phyloP scores from a whole-genome alignment of 2,329 filamentous ascomycete species.

The Botryosphaeria agaves region DNA sequence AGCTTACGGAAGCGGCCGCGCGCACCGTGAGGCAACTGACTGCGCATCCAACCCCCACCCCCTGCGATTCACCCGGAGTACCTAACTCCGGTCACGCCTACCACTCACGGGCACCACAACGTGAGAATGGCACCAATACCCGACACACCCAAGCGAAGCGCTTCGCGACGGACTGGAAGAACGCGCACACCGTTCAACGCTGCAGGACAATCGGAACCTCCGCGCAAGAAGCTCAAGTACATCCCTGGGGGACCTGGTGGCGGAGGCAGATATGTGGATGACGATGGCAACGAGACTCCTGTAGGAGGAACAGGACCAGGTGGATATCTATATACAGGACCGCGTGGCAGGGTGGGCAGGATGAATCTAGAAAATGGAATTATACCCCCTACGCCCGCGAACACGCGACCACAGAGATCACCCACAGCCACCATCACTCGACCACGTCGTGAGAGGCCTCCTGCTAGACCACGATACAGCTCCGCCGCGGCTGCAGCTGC shows the following conservation, averaged over 20 bases:
- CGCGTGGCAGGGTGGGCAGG: conserved; percentile 36
- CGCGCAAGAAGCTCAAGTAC: conserved; percentile 39
- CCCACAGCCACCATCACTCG: conserved; percentile 18
- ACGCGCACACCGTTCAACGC: too few relatives aligned
- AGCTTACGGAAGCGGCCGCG: too few relatives aligned
- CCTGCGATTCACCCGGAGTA: too few relatives aligned
- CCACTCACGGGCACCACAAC: too few relatives aligned
- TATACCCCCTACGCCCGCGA: conserved; percentile 22
- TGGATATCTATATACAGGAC: conserved; percentile 32
- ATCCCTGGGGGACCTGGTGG: conserved; percentile 75
- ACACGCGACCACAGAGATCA: conserved; percentile 2
- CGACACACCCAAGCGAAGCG: too few relatives aligned
- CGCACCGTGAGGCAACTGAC: too few relatives aligned
- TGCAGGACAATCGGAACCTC: too few relatives aligned
- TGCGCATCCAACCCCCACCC: too few relatives aligned
- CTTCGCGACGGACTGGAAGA: too few relatives aligned
- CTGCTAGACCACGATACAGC: conserved; percentile 52
- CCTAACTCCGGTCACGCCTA: too few relatives aligned
- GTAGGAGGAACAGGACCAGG: conserved; percentile 30
- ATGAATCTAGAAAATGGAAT: conserved; percentile 27
- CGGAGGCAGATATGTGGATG: conserved; percentile 68
- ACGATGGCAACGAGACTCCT: conserved; percentile 40
- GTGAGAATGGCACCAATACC: too few relatives aligned
- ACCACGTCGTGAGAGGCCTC: conserved; percentile 20
- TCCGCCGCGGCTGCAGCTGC: conserved; percentile 80